Percentiles rank a stretch among this genome's conserved stretches.
phyloP scores from a whole-genome alignment of 139 green algal genomes.

The Zygnema circumcarinatum region DNA sequence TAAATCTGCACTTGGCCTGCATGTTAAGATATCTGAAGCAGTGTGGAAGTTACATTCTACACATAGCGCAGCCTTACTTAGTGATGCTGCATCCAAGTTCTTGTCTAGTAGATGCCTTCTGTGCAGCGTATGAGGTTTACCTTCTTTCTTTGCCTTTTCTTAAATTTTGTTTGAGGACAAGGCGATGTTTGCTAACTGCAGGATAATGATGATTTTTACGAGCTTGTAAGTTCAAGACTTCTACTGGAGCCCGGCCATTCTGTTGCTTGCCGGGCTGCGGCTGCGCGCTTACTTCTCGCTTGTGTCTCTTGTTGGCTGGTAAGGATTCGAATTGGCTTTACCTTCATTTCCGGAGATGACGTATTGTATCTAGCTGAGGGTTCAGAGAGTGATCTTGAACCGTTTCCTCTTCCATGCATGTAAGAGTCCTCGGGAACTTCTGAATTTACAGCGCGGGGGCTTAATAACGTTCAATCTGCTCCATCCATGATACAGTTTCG shows the following conservation, averaged over 20 bases:
- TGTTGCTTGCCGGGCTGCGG: slow-evolving; percentile 33
- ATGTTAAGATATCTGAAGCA: neutral
- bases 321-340: neutral
- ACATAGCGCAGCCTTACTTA: neutral
- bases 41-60: neutral
- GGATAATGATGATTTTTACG: slow-evolving; percentile 53
- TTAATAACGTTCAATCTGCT: no score
- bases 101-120: neutral
- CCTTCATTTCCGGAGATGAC: neutral
- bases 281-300: slow-evolving; percentile 45
- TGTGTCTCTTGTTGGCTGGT: slow-evolving; percentile 55
- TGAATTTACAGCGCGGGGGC: no score
- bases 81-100: neutral
- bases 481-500: slow-evolving; percentile 42
- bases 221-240: slow-evolving; percentile 40
- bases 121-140: neutral
- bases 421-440: no score
- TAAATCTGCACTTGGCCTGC: neutral
- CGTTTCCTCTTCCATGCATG: no score
- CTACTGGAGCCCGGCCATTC: slow-evolving; percentile 38
- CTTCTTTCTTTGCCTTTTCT: neutral
- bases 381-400: no score
- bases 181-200: no score
- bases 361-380: no score
- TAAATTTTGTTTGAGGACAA: no score